Base-by-base conservation (phyloP, 2,329 filamentous ascomycete genomes). In the Mycosphaerella arachidis region DNA sequence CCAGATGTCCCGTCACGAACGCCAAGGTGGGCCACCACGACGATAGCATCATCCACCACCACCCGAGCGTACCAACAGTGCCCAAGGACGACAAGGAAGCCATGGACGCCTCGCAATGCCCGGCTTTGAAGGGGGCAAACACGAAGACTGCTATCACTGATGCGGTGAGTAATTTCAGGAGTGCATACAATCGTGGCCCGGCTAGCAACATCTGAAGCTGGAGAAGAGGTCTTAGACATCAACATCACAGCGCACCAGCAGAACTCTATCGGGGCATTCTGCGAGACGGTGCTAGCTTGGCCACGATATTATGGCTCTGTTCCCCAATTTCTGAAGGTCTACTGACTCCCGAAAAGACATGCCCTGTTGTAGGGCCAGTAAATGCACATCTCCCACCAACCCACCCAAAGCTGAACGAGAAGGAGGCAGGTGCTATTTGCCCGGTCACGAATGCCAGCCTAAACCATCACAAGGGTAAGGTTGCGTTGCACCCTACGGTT, bases 21-120 rank as follows among this genome's bases (percentile, higher is more conserved):
- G 77, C 77, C 48, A 78, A 72, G 46, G 76, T 77, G 55, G 72
- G 73, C 58, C 77, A 79, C 69, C 77, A 79, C 70, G 74, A 76
- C 67, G 71, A 75, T 24, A 3, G 24, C 40, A 67, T 70, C 53
- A 71, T 72, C 63, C 72, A 74, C 67, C 71, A 73, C 62, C 77
- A 79, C 68, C 77, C 77, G 9, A 68, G 71, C 13, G 69, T 74
- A 29, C 70, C 73, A 4, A 58, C 56, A 43, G 63, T 68, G 51
- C 70, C 71, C 12, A 65, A 66, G 24, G 64, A 62, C 58, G 55
- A 64, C 37, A 58, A 62, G 27, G 59, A 69, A 43, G 59, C 64
- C 18, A 67, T 66, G 60, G 70, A 73, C 50, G 77, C 77, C 18
- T 74, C 73, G 13, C 63, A 70, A 16, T 79, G 77, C 66, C 77